Base-by-base conservation (phyloP, 352 stramenopile species). In the Phytophthora fragariae region DNA sequence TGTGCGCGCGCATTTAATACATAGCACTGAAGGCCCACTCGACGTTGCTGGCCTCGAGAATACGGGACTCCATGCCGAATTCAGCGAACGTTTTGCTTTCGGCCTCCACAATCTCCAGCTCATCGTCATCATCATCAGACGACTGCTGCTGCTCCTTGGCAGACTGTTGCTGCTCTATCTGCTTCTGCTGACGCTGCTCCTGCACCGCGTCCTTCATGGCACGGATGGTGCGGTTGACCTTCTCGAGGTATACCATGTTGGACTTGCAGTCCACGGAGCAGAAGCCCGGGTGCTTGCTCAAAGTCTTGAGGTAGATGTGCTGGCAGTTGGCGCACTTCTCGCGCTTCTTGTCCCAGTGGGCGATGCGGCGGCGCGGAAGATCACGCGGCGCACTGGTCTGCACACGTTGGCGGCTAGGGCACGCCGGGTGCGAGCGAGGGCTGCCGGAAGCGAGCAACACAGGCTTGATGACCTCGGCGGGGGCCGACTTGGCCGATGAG, bases 241-340 rank as follows among this genome's bases (percentile, higher is more conserved):
- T 92, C 52, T 89, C 80, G 27, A 96, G 73, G 77, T 96, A 96
- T 2, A 75, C 65, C 55, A 89, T 90, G 79, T 96, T 96, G 41
- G 88, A 94, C 80, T 96, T 94, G 85, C 90, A 96, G 75, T 96
- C 90, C 50, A 96, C 83, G 9, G 90, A 96, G 82, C 90, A 96
- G 63, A 87, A 95, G 76, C 86, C 86, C 5, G 79, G 57, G 72
- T 92, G 83, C 39, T 80, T 77, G 57, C 86, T 95, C n/a, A 92
- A 72, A 37, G 88, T 94, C 77, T 94, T 95, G 70, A 96, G 80
- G 72, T 93, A 96, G 64, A 96, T 93, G 66, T 88, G 87, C 56
- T 86, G 79, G 79, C 90, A 96, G 79, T 96, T 96, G 63, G 59
- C 56, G 80, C 90, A 96, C 75, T 92, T 91, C 31, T 92, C 84